Evolutionary conservation across 1,284 basidiomycete species (phyloP), one percentile per base, ranked within the genome.

Genomic region (Cutaneotrichosporon spelunceum): DNA sequence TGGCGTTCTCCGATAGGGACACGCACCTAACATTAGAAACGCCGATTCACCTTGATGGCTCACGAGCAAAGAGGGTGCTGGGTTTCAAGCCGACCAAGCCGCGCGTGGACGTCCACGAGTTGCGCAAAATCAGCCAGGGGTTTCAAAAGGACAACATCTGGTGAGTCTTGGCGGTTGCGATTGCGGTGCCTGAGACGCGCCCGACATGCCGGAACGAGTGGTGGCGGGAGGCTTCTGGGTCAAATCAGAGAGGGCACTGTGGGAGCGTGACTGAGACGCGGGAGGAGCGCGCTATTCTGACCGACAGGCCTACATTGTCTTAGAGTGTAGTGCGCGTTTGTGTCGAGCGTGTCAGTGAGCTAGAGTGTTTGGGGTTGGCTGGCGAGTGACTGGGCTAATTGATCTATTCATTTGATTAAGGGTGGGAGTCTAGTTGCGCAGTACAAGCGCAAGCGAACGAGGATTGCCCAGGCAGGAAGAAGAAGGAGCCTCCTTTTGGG

Each of bases 1-100:
- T 5, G n/a, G 10, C 45, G 4, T 14, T 7, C 45, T 47, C 45
- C 6, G 45, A 47, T 7, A 8, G 26, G 29, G 16, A 50, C 24
- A n/a, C n/a, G n/a, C n/a, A 27, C 26, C 61, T 58, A 52, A 62
- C 39, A 36, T 9, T 74, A 91, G 91, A 81, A 81, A 83, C 61
- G 74, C 70, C 78, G 3, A 78, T 79, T 9, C 76, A 74, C 57
- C 65, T 80, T 7, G 77, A 79, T 61, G 77, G 72, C 0, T 69
- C 71, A 6, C 72, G 75, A 53, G 72, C 75, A 6, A 68, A 70
- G 7, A 57, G 57, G 9, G 49, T 92, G 13, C 71, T 90, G 19
- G 88, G 88, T 0, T 93, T 89, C 79, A 80, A 83, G 66, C 80
- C 92, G 39, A 82, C 81, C 61, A 80, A 82, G 52, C 89, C 91